These are phyloP conservation scores for Setaria italica DNA, from an alignment of 202 grass and related monocot genomes.

Conservation along the genomic window DNA sequence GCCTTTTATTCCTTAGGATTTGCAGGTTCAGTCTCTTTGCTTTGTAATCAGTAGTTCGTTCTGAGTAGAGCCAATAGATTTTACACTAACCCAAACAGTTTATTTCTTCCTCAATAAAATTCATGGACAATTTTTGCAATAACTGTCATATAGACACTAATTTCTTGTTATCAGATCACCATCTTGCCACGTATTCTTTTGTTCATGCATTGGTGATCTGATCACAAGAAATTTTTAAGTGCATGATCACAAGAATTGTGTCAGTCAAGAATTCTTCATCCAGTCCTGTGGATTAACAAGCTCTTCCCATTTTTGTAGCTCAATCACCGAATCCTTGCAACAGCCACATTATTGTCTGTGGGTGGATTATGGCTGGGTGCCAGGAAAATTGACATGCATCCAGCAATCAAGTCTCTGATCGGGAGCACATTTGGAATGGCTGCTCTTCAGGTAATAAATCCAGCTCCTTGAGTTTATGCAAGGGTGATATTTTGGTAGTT, in stretches of 20 bases:
- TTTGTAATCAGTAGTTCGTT: conserved; percentile 9
- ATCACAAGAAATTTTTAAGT: not conserved
- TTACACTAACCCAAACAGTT: not conserved
- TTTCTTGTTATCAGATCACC: not conserved
- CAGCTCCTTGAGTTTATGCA: not conserved
- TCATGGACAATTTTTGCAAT: conserved; percentile 2
- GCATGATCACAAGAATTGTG: not conserved
- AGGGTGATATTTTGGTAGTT: conserved; percentile 6
- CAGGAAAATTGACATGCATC: conserved; percentile 88
- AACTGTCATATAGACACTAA: too few species aligned
- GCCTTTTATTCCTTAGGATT: not conserved
- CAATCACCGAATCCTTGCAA: conserved; percentile 93
- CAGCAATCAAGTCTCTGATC: conserved; percentile 73
- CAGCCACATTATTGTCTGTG: conserved; percentile 71
- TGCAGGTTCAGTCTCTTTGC: conserved; percentile 2
- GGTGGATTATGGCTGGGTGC: conserved; percentile 70
- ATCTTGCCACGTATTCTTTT: not conserved
- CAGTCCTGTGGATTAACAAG: conserved; percentile 24
- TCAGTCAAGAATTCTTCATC: conserved; percentile 11
- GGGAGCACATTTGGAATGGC: conserved; percentile 84
- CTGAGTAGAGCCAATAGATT: not conserved
- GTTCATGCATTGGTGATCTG: not conserved
- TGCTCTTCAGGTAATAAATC: conserved; percentile 75
- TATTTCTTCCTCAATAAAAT: not conserved
- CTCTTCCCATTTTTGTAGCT: conserved; percentile 58